Evolutionary conservation across 2,329 filamentous ascomycete species (phyloP).

Genomic region (Fonsecaea nubica): DNA sequence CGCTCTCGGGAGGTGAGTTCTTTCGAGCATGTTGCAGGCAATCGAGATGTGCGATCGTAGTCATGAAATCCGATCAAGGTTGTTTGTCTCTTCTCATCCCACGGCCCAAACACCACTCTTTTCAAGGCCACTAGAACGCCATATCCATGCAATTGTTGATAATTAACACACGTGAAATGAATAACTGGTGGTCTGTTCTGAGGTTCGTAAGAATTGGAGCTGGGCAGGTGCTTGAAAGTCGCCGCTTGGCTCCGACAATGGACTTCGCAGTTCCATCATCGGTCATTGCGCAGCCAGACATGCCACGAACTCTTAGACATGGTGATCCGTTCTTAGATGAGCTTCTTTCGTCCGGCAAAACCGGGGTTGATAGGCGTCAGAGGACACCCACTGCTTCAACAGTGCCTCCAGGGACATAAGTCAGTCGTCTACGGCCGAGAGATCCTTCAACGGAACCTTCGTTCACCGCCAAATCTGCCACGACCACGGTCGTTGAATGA

Average conservation of each 20-base stretch:
- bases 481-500: slow-evolving; percentile 20
- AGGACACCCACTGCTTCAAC: not conserved
- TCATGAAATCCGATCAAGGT: not conserved
- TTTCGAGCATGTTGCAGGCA: not conserved
- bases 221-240: not conserved
- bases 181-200: not conserved
- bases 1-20: not conserved
- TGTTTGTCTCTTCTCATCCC: not conserved
- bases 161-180: not conserved
- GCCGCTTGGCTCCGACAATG: not conserved
- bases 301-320: not conserved
- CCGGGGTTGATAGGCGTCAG: not conserved
- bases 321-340: not conserved
- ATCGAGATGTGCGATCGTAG: not conserved
- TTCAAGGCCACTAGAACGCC: not conserved
- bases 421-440: not conserved
- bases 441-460: slow-evolving; percentile 5
- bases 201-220: not conserved
- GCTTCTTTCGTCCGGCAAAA: not conserved
- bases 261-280: not conserved
- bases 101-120: not conserved
- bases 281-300: not conserved
- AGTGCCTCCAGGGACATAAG: not conserved
- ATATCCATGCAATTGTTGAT: not conserved
- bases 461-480: slow-evolving; percentile 14